A percentile compares a stretch with the other conserved stretches of the same genome.
These are phyloP conservation scores for Geotrichum macrosporum DNA, from an alignment of 1,139 yeast species.

Conservation along the genomic window DNA sequence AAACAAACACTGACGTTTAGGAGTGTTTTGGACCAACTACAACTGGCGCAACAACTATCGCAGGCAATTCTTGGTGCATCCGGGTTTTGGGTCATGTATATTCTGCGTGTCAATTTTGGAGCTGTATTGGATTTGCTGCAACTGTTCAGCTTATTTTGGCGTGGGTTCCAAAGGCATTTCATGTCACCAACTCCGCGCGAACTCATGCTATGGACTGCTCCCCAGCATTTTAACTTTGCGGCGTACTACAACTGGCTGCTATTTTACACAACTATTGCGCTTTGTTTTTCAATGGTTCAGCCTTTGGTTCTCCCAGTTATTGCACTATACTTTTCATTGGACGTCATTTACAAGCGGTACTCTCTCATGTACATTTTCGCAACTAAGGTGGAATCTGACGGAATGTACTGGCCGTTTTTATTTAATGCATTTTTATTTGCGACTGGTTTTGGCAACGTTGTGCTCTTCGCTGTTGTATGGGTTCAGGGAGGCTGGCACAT, in stretches of 20 bases:
- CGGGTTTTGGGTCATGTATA: conserved; percentile 43
- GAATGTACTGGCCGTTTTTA: conserved; percentile 40
- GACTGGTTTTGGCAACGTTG: conserved; percentile 38
- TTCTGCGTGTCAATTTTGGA: conserved; percentile 37
- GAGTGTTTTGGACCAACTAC: conserved; percentile 29
- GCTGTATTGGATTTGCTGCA: conserved; percentile 38
- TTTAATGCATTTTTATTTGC: conserved; percentile 39
- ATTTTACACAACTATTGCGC: conserved; percentile 40
- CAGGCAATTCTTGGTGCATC: conserved; percentile 40
- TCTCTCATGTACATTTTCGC: conserved; percentile 38
- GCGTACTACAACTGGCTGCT: conserved; percentile 38
- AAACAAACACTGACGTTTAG: conserved; percentile 27
- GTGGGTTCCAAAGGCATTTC: conserved; percentile 32
- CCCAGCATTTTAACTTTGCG: conserved; percentile 40
- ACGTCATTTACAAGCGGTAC: conserved; percentile 39
- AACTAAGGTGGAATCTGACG: conserved; percentile 42
- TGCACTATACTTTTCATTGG: conserved; percentile 35
- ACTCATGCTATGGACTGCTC: conserved; percentile 37
- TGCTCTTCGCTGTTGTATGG: conserved; percentile 40
- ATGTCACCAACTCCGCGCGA: conserved; percentile 41
- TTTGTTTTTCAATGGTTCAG: conserved; percentile 41
- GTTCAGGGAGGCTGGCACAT: conserved; percentile 39
- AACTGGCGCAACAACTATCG: conserved; percentile 36
- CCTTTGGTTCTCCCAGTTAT: conserved; percentile 40
- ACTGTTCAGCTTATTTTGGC: conserved; percentile 32